Evolutionary conservation across 2,329 filamentous ascomycete species (phyloP), one percentile per base, ranked within the genome.

Genomic region (Colletotrichum spinosum): DNA sequence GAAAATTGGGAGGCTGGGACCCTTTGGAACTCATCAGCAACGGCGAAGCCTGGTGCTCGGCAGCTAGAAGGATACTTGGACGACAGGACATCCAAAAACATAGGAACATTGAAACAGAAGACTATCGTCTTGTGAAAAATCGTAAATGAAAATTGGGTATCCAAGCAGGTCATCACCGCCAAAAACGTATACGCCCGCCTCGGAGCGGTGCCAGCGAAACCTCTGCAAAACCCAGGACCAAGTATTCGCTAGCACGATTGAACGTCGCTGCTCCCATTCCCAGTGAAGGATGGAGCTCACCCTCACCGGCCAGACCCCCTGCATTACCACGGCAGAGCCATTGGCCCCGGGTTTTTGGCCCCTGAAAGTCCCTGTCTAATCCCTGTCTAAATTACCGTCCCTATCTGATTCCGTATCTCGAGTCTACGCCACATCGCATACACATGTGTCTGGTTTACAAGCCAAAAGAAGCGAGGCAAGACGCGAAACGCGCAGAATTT

Each of bases 171-270:
- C 37, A 44, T 45, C 17, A 10, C 33, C 38, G 53, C 42, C 38
- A 55, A 38, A 57, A 51, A 13, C n/a, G 42, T 9, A 57, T 49
- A 63, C 63, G 46, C 52, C 37, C 8, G 62, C 42, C 25, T 25
- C 25, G 25, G 25, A 34, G n/a, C 34, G 48, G 39, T 57, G 48
- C 42, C 37, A 10, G 10, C n/a, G 25, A 15, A 13, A 5, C 17
- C 17, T 37, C 37, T 3, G 33, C 11, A 53, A 52, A 38, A 12
- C 44, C 44, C 17, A 56, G 17, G 13, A 38, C 13, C 34, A 67
- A 53, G 66, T 68, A 68, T 53, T 34, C 65, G 34, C 51, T 75
- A 75, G 56, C 74, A 69, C 12, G 34, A 25, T n/a, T 70, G 74
- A 70, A 74, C 71, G 54, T 39, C 44, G 38, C 6, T 63, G 58